A percentile compares a stretch with the other conserved stretches of the same genome.
These are phyloP conservation scores for Grosmannia serpens DNA, from an alignment of 2,329 filamentous ascomycete species.

Conservation along the genomic window DNA sequence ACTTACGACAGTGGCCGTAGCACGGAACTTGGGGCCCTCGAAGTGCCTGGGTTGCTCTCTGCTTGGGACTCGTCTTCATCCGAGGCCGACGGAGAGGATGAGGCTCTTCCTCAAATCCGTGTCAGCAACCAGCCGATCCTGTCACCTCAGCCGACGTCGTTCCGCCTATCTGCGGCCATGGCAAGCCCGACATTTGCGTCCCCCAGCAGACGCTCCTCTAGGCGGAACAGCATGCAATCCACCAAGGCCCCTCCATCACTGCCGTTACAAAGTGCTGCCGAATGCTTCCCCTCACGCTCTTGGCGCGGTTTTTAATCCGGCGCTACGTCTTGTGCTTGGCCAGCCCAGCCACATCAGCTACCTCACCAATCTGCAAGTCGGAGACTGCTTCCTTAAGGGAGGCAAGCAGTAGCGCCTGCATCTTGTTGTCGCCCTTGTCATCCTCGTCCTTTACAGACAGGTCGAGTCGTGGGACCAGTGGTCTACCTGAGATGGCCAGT, in stretches of 20 bases:
- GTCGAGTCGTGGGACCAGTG: too few relatives aligned
- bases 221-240: slow-evolving; percentile 4
- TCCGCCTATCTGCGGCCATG: slow-evolving; percentile 8
- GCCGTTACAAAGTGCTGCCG: too few relatives aligned
- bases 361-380: too few relatives aligned
- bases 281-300: too few relatives aligned
- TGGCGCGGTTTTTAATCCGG: too few relatives aligned
- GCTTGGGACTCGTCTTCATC: slow-evolving; percentile 4
- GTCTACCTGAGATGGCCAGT: too few relatives aligned
- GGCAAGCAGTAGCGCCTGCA: too few relatives aligned
- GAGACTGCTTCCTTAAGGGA: too few relatives aligned
- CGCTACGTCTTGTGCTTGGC: too few relatives aligned
- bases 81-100: neutral
- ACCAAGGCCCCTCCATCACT: neutral
- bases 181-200: neutral
- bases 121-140: slow-evolving; percentile 4
- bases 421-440: too few relatives aligned
- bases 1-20: neutral
- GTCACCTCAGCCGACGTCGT: slow-evolving; percentile 9
- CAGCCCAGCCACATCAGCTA: too few relatives aligned
- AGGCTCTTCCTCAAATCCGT: neutral
- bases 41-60: neutral
- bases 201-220: neutral
- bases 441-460: too few relatives aligned
- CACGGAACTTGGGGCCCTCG: neutral